Evolutionary conservation across 139 green algal species (phyloP).

Genomic region (Choricystis sp.): DNA sequence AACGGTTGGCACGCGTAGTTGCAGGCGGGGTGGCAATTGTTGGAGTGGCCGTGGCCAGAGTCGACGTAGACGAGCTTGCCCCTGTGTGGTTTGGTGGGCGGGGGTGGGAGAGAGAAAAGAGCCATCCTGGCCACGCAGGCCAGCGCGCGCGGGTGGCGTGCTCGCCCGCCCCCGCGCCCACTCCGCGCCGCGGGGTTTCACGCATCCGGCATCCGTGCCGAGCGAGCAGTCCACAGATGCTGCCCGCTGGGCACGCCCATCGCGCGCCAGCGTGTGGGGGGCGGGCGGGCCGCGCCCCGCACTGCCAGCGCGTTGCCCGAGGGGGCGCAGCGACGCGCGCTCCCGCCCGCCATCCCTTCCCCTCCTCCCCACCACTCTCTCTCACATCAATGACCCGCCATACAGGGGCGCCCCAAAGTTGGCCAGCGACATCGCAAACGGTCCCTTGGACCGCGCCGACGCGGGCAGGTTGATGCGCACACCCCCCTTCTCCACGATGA

Average conservation of each 20-base stretch:
- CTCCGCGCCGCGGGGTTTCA: slow-evolving; percentile 8
- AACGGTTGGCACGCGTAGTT: slow-evolving; percentile 25
- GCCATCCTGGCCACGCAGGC: no score
- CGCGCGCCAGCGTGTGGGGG: no score
- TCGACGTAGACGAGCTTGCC: slow-evolving; percentile 28
- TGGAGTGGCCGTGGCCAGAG: slow-evolving; percentile 9
- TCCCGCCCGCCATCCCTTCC: neutral
- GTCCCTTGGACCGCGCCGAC: neutral
- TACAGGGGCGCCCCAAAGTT: slow-evolving; percentile 60
- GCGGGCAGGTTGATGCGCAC: slow-evolving; percentile 16
- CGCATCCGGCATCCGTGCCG: neutral
- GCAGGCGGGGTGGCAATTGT: slow-evolving; percentile 16
- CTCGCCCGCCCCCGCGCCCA: neutral
- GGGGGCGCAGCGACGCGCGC: neutral
- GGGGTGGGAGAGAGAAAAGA: neutral
- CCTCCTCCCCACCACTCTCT: neutral
- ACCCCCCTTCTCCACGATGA: slow-evolving; percentile 22
- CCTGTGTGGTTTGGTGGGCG: slow-evolving; percentile 1
- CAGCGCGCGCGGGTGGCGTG: neutral
- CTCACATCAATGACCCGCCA: slow-evolving; percentile 37
- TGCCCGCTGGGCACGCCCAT: no score
- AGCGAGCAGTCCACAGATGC: no score
- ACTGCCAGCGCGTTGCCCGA: neutral
- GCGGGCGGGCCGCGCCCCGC: neutral
- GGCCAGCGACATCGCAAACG: slow-evolving; percentile 25